Evolutionary conservation across 345 rosid species (phyloP).

Genomic region (Pugionium cornutum): DNA sequence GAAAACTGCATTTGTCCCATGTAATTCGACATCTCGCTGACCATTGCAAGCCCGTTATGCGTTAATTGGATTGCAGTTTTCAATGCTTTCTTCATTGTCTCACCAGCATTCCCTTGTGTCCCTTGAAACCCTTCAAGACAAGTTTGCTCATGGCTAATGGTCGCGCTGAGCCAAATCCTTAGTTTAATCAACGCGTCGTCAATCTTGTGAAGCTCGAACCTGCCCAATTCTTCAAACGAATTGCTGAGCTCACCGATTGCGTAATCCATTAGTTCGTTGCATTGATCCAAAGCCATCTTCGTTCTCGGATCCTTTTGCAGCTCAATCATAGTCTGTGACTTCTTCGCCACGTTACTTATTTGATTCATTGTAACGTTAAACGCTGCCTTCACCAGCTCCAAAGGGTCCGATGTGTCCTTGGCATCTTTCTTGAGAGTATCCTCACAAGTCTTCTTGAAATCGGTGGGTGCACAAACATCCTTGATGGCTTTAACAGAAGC

Average conservation of each 20-base stretch:
- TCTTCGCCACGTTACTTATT: conserved; percentile 48
- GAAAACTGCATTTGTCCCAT: conserved; percentile 35
- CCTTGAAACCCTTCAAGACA: conserved; percentile 76
- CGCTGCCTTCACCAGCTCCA: conserved; percentile 56
- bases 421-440: conserved; percentile 44
- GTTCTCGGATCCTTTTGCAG: conserved; percentile 62
- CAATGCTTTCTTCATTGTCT: conserved; percentile 59
- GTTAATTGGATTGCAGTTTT: conserved; percentile 55
- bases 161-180: conserved; percentile 78
- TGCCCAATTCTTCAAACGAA: conserved; percentile 46
- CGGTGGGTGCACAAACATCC: conserved; percentile 68
- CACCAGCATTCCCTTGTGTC: conserved; percentile 49
- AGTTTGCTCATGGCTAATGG: conserved; percentile 72
- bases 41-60: conserved; percentile 70
- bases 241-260: conserved; percentile 52
- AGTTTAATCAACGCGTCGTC: conserved; percentile 51
- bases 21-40: conserved; percentile 47
- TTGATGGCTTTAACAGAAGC: conserved; percentile 60
- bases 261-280: conserved; percentile 67
- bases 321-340: conserved; percentile 46
- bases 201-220: conserved; percentile 42
- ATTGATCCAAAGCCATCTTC: conserved; percentile 53
- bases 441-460: conserved; percentile 56
- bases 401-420: conserved; percentile 54
- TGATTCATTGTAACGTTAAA: conserved; percentile 51